Base-by-base conservation (phyloP, 768 basidiomycete species). In the Sarcomyxa edulis region DNA sequence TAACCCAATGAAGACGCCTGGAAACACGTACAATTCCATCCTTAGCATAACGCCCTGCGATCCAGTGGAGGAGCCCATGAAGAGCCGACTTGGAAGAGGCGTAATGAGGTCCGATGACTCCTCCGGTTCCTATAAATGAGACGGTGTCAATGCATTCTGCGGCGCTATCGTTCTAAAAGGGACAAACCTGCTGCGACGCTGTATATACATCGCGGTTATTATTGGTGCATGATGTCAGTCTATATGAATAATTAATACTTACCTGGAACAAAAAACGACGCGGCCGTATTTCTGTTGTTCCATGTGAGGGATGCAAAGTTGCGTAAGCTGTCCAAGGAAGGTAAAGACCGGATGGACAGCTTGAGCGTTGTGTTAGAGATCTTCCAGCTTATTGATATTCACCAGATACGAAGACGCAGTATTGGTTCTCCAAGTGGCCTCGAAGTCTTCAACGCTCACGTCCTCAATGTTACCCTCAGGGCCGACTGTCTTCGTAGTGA, bases 81-180 rank as follows among this genome's bases (percentile, higher is more conserved):
- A 75, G 46, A 2, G 73, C 75, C 2, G 72, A 66, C 43, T 77
- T 77, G 0, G 74, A 74, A 1, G 72, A 74, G 5, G 75, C 72
- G 38, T 77, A 76, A 40, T 77, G 75, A 0, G 75, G 74, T 0
- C 75, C 75, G 30, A 77, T 59, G 1, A 76, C 69, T 1, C 75
- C 75, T 9, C 74, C 75, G 18, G 64, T 71, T 2, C 68, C 71
- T 60, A 27, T 3, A 3, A 32, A 23, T 11, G 4, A 15, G 15
- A 15, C 25, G 12, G 16, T n/a, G n/a, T 4, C 22, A 6, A 14
- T 15, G 5, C 10, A 9, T 10, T 14, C 12, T n/a, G 12, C 11
- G 37, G 12, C 30, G 30, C 7, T 15, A 25, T 19, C 15, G 19
- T n/a, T 4, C 23, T 7, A 15, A 1, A 28, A 16, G 15, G 14